Evolutionary conservation across 2,329 filamentous ascomycete genomes (phyloP), one percentile per base, ranked within the genome.

Genomic region (Alternaria ventricosa): DNA sequence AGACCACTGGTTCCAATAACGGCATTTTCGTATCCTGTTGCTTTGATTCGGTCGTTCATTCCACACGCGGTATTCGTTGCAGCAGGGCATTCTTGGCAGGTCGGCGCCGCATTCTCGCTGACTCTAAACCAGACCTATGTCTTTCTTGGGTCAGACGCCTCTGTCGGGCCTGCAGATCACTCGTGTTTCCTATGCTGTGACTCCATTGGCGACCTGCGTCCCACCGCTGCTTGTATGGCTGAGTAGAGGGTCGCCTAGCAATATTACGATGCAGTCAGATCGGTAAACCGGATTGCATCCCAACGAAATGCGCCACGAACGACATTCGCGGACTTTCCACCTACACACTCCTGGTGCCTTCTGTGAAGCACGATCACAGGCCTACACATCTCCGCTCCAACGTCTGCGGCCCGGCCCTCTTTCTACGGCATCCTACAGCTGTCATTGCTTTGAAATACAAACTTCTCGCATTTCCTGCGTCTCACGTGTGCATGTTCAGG

Each of bases 151-250:
- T 30, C 64, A n/a, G 61, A 68, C 63, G 57, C 64, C 57, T 58
- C 50, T 60, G 25, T 60, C 67, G 64, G 62, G 65, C 65, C 68
- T 67, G 63, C 56, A 61, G 57, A 65, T 62, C 65, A 63, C 62
- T 61, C 61, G 63, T 66, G 63, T 68, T 63, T 54, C 62, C 59
- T 62, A 15, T 36, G 22, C 55, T 57, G 41, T 44, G 43, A 55
- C 66, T 55, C 63, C 64, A 75, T 78, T 74, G 75, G 72, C 54
- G 60, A 66, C 10, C 61, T 44, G 57, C 64, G 69, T 73, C 71
- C 71, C 67, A 72, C 69, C 66, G 47, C 62, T 60, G 63, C 68
- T 65, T 60, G 65, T 63, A 73, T 74, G 71, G 72, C 71, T 73
- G 69, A 64, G 45, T 64, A 65, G 64, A 66, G 27, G 63, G 68